Evolutionary conservation across 2,329 filamentous ascomycete genomes (phyloP).

Genomic region (Aspergillus melleus): DNA sequence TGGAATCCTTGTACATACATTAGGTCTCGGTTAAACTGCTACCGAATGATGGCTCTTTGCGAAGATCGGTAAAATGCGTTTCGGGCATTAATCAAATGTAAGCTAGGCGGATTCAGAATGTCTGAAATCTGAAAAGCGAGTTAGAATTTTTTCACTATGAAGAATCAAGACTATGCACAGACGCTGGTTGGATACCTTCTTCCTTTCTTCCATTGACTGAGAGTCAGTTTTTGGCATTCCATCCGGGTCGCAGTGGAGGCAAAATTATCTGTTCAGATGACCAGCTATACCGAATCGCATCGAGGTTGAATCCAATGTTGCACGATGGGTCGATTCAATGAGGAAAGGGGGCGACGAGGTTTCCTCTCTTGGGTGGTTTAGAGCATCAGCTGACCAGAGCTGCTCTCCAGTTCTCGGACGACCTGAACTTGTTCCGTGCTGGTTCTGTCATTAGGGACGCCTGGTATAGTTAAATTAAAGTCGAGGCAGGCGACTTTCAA

Average conservation of each 20-base stretch:
- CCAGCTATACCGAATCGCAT: slow-evolving; percentile 53
- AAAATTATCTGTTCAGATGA: slow-evolving; percentile 52
- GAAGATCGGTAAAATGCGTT: neutral
- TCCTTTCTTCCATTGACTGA: neutral
- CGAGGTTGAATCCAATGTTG: slow-evolving; percentile 51
- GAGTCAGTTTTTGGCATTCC: neutral
- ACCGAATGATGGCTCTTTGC: neutral
- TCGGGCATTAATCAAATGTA: neutral
- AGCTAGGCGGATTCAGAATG: neutral
- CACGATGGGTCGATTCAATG: slow-evolving; percentile 54
- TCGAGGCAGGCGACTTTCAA: slow-evolving; percentile 37
- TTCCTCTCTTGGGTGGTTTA: neutral
- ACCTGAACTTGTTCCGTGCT: neutral
- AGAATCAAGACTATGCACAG: neutral
- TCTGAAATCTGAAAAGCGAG: no score
- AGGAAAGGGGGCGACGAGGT: neutral
- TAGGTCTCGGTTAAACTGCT: neutral
- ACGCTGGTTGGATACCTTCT: neutral
- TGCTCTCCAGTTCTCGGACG: neutral
- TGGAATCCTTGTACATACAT: neutral
- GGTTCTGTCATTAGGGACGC: slow-evolving; percentile 8
- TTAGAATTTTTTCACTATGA: neutral
- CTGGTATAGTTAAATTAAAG: slow-evolving; percentile 49
- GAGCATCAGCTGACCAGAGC: neutral
- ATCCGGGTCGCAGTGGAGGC: slow-evolving; percentile 33